These are phyloP conservation scores for Jatropha multifida DNA, from an alignment of 441 rosid species.

Conservation along the genomic window DNA sequence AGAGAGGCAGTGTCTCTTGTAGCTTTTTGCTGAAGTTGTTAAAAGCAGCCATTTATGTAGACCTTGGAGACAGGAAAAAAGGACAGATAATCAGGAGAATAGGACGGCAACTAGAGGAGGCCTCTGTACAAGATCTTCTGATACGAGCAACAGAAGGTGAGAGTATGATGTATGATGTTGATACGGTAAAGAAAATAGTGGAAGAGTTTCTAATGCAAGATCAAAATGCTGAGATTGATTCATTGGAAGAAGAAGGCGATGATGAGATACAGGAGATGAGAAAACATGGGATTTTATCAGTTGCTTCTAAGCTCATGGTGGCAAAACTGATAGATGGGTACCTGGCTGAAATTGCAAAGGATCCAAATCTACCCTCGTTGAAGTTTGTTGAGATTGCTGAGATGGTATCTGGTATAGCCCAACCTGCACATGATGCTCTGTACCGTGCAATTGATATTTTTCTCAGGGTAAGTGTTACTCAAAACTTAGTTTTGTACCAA, in stretches of 20 bases:
- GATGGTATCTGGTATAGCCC: conserved; percentile 53
- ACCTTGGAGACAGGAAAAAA: conserved; percentile 47
- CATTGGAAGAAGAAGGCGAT: conserved; percentile 27
- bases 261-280: conserved; percentile 42
- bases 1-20: conserved; percentile 68
- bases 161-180: conserved; percentile 55
- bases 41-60: conserved; percentile 55
- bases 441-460: conserved; percentile 83
- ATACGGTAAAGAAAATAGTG: conserved; percentile 52
- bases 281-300: conserved; percentile 58
- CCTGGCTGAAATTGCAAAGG: conserved; percentile 78
- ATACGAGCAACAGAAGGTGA: conserved; percentile 52
- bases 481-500: neutral
- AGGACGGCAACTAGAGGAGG: conserved; percentile 81
- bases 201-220: conserved; percentile 59
- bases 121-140: conserved; percentile 60
- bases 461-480: conserved; percentile 49
- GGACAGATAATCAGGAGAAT: conserved; percentile 53
- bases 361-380: conserved; percentile 54
- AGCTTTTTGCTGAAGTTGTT: conserved; percentile 74
- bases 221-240: conserved; percentile 43
- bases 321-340: conserved; percentile 71
- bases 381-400: conserved; percentile 74
- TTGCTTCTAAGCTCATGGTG: conserved; percentile 81
- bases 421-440: conserved; percentile 77